Conservation (phyloP, 2,329 filamentous ascomycete genomes). For the Ophiostoma sp. region DNA sequence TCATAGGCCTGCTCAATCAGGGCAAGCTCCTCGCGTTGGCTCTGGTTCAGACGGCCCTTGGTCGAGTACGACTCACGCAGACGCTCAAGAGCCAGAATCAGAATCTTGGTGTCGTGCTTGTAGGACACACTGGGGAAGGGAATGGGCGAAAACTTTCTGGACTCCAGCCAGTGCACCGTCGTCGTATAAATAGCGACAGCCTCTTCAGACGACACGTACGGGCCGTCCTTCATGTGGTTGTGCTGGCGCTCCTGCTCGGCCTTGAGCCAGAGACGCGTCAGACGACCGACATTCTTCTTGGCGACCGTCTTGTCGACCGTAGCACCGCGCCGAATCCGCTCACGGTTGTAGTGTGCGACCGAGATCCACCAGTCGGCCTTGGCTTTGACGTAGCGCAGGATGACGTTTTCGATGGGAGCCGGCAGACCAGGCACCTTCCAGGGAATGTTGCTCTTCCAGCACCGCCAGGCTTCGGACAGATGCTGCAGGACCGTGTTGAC, state of each 20-base stretch:
- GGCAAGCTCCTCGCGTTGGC: constrained; percentile 92
- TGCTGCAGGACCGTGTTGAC: constrained; percentile 97
- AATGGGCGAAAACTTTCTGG: constrained; percentile 96
- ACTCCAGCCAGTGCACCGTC: constrained; percentile 98
- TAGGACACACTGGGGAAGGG: constrained; percentile 98
- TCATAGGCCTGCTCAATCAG: constrained; percentile 98
- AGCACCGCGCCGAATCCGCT: constrained; percentile 91
- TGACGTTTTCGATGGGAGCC: constrained; percentile 97
- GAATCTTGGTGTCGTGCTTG: constrained; percentile 98
- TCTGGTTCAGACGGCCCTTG: constrained; percentile 95
- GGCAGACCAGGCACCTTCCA: constrained; percentile 98
- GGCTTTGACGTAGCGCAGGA: constrained; percentile 96
- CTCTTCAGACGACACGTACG: constrained; percentile 97
- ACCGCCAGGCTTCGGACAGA: constrained; percentile 96
- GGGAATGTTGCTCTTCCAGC: constrained; percentile 99
- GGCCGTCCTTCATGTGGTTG: constrained; percentile 99
- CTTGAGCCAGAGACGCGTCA: constrained; percentile 96
- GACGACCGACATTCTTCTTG: constrained; percentile 95
- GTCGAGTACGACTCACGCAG: constrained; percentile 95
- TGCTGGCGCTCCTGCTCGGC: constrained; percentile 97
- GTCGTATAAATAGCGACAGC: constrained; percentile 98
- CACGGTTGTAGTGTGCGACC: constrained; percentile 97
- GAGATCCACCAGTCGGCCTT: constrained; percentile 99
- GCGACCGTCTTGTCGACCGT: constrained; percentile 99
- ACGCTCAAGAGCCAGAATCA: constrained; percentile 91